Base-by-base conservation (phyloP, 495 filamentous ascomycete genomes). In the Talaromyces ruber region DNA sequence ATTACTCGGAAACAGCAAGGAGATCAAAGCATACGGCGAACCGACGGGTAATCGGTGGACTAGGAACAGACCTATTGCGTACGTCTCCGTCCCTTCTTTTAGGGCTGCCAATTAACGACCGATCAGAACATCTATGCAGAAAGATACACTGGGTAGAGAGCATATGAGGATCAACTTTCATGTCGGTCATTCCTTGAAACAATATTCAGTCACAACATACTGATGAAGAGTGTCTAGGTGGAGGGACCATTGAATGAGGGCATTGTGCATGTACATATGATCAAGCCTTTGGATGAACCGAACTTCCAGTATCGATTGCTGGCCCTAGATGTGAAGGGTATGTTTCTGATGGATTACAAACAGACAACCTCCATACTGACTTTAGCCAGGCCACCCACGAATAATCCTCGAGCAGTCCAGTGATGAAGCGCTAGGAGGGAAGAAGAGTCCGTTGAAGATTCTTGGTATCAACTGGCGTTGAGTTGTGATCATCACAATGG, bases 81-180 rank as follows among this genome's bases (percentile, higher is more conserved):
- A 79, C 70, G 85, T 73, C n/a, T 24, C 45, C 21, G n/a, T 32
- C 16, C 52, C 3, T 26, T 29, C 16, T 52, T 52, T 37, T 12
- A 3, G 30, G 37, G 25, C 25, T 14, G 45, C 29, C 12, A 51
- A 43, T 45, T 60, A 37, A 60, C 16, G 14, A 34, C 59, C 51
- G 16, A 29, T 4, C 59, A 91, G 88, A 39, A 88, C 88, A 7
- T 85, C 77, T 0, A 68, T 80, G 1, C 82, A 82, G 62, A 92
- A 82, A 62, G 93, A 97, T 70, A 72, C 77, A 5, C 74, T 82
- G 62, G 94, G 93, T 3, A 85, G 82, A 51, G 89, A 97, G 65
- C 92, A 97, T 75, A 66, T 97, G 64, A 78, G 81, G 52, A 91
- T 98, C 81, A 88, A 90, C 58, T 98, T 98, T 72, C 87, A 96